Conservation (phyloP, 2,329 filamentous ascomycete species). For the Ophiosphaerella korrae region DNA sequence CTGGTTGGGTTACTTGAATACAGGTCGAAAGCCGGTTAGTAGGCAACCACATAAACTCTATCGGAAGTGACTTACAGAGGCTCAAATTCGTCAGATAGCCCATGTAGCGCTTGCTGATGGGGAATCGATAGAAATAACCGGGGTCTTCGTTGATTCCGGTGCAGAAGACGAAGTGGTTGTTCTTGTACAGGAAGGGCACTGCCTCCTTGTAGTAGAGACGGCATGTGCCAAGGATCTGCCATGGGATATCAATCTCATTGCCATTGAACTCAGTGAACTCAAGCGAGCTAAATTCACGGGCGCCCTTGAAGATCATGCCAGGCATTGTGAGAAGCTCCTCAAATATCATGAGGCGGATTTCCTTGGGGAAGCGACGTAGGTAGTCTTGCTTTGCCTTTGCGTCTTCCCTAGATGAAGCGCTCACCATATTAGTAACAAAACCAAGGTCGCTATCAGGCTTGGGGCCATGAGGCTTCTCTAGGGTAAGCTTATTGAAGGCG, state of each 20-base stretch:
- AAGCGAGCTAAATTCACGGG: constrained; percentile 13
- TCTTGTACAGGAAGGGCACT: constrained; percentile 18
- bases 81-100: constrained; percentile 13
- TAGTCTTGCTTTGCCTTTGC: constrained; percentile 1
- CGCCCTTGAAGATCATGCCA: constrained; percentile 14
- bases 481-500: too few relatives aligned
- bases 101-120: constrained; percentile 16
- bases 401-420: background rate
- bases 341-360: constrained; percentile 27
- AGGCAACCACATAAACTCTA: background rate
- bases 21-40: constrained; percentile 1
- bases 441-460: too few relatives aligned
- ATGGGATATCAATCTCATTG: constrained; percentile 11
- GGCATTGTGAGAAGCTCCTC: constrained; percentile 18
- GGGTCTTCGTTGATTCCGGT: constrained; percentile 12
- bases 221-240: constrained; percentile 26
- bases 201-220: constrained; percentile 21
- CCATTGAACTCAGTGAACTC: constrained; percentile 10
- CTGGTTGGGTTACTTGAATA: constrained; percentile 12
- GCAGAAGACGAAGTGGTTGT: constrained; percentile 23
- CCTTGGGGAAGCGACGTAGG: constrained; percentile 11
- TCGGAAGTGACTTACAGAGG: constrained; percentile 7
- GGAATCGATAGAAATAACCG: constrained; percentile 22
- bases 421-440: too few relatives aligned
- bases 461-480: too few relatives aligned